phyloP scores from a whole-genome alignment of 257 asterid species.

The Prunella vulgaris region DNA sequence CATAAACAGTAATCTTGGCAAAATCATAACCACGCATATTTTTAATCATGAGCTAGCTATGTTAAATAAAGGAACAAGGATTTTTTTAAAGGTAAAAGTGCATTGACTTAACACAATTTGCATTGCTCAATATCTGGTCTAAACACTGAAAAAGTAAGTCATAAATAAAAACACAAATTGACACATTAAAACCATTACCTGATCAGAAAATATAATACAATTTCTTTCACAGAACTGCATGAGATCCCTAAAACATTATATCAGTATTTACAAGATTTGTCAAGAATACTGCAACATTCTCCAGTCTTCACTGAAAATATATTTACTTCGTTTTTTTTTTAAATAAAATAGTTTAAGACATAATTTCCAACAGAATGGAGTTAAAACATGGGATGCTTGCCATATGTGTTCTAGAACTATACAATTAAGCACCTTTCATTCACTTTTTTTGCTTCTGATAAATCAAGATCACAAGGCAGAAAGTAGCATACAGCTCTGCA shows the following conservation, averaged over 20 bases:
- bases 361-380: conserved; percentile 5
- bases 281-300: background rate
- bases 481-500: conserved; percentile 88
- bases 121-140: background rate
- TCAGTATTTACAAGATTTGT: background rate
- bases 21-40: background rate
- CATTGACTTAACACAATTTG: background rate
- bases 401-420: conserved; percentile 25
- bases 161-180: background rate
- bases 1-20: background rate
- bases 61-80: background rate
- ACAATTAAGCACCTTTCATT: conserved; percentile 48
- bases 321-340: background rate
- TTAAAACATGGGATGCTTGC: conserved; percentile 8
- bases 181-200: background rate
- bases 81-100: conserved; percentile 1
- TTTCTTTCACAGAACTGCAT: conserved; percentile 7
- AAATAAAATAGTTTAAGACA: conserved; percentile 4
- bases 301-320: conserved; percentile 1
- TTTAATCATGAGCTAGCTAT: background rate
- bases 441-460: conserved; percentile 48
- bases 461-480: conserved; percentile 60
- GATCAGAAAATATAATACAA: background rate
- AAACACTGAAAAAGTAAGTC: background rate
- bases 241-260: background rate